Evolutionary conservation across 768 basidiomycete species (phyloP).

Genomic region (Multifurca ochricompacta): DNA sequence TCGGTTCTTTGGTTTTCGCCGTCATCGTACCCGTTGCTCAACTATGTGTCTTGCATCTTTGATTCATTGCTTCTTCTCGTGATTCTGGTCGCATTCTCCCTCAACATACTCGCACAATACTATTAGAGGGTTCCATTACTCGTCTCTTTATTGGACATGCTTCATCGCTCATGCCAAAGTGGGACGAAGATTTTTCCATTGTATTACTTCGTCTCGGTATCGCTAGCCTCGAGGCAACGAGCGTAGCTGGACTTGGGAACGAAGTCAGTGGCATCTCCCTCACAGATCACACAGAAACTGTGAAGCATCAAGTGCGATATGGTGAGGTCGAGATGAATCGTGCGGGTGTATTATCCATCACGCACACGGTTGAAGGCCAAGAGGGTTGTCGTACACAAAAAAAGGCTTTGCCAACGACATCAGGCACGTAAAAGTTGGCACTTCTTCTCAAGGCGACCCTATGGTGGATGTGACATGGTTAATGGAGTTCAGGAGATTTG

Average conservation of each 20-base stretch:
- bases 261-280: conserved; percentile 52
- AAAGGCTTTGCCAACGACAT: conserved; percentile 48
- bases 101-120: conserved; percentile 61
- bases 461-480: conserved; percentile 37
- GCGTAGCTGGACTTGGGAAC: conserved; percentile 62
- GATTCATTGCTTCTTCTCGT: conserved; percentile 54
- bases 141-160: conserved; percentile 50
- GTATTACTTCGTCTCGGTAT: conserved; percentile 65
- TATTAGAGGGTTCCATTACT: conserved; percentile 51
- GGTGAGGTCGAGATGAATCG: conserved; percentile 35
- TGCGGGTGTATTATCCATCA: conserved; percentile 35
- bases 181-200: conserved; percentile 69
- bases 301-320: conserved; percentile 23
- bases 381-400: conserved; percentile 24
- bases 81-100: conserved; percentile 48
- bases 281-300: conserved; percentile 12
- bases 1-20: conserved; percentile 44
- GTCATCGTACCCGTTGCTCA: conserved; percentile 57
- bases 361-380: conserved; percentile 25
- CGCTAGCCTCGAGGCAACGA: conserved; percentile 69
- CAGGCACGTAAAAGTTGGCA: conserved; percentile 31
- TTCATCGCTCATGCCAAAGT: conserved; percentile 37
- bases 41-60: conserved; percentile 65
- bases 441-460: conserved; percentile 31
- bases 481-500: conserved; percentile 28